Percentiles rank a stretch among this genome's conserved stretches.
Conservation (phyloP, 2,329 filamentous ascomycete species). For the Alternaria brassicicola region DNA sequence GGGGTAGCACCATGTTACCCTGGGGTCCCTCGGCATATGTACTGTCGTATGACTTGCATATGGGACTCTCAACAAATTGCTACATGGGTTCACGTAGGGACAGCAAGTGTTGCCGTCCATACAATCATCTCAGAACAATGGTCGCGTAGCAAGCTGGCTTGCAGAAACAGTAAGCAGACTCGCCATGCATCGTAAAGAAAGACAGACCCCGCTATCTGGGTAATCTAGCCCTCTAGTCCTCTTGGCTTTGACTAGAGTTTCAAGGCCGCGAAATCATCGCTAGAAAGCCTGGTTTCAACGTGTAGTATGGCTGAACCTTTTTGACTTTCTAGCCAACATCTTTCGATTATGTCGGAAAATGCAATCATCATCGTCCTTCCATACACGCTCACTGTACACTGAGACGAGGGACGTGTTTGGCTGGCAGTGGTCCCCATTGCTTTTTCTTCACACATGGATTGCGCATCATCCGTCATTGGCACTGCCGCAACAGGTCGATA, state of each 20-base stretch:
- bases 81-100: neutral
- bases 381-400: conserved; percentile 4
- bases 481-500: neutral
- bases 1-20: neutral
- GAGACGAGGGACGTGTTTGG: conserved; percentile 1
- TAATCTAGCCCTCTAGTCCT: neutral
- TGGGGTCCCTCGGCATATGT: neutral
- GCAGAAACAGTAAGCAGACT: neutral
- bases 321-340: neutral
- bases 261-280: neutral
- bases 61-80: neutral
- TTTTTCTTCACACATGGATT: neutral
- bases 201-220: neutral
- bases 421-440: neutral
- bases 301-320: conserved; percentile 10
- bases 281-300: neutral
- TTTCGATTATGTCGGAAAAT: neutral
- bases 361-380: conserved; percentile 1
- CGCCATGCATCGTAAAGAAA: neutral
- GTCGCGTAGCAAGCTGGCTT: neutral
- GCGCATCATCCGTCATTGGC: neutral
- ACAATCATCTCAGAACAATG: neutral
- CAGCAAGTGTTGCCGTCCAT: neutral
- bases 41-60: conserved; percentile 1
- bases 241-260: neutral